These are phyloP conservation scores for Lecanoromycetidae sp. DNA, from an alignment of 2,329 filamentous ascomycete species.

Conservation along the genomic window DNA sequence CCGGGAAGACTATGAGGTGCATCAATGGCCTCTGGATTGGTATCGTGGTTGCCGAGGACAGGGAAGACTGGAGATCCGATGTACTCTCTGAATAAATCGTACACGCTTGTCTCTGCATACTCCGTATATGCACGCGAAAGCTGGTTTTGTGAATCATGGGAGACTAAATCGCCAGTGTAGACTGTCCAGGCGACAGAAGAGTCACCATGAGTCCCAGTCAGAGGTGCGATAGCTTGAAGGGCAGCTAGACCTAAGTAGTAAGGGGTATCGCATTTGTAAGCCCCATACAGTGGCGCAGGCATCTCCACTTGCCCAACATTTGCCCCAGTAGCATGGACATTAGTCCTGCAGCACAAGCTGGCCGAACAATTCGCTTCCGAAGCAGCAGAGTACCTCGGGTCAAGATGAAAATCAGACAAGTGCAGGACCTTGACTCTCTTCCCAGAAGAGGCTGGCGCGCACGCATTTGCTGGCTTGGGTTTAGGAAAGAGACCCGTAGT, in stretches of 20 bases:
- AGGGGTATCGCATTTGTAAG: conserved; percentile 46
- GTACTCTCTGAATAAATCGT: conserved; percentile 44
- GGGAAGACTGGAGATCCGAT: conserved; percentile 45
- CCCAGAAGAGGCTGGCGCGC: conserved; percentile 37
- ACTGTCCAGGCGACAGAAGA: conserved; percentile 41
- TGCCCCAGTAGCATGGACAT: conserved; percentile 28
- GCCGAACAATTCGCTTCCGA: conserved; percentile 43
- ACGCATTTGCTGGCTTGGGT: conserved; percentile 38
- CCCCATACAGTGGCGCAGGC: conserved; percentile 43
- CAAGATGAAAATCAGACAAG: conserved; percentile 45
- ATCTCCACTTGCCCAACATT: conserved; percentile 28
- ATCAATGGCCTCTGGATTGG: conserved; percentile 42
- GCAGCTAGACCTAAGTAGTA: conserved; percentile 46
- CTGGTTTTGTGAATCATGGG: conserved; percentile 42
- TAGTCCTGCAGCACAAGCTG: conserved; percentile 40
- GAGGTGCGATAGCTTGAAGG: conserved; percentile 42
- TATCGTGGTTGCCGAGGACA: conserved; percentile 47
- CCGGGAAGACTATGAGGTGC: conserved; percentile 42
- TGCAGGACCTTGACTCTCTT: conserved; percentile 45
- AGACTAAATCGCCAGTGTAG: conserved; percentile 46
- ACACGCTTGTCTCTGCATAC: conserved; percentile 42
- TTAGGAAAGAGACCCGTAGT: conserved; percentile 40
- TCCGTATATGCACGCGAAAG: conserved; percentile 41
- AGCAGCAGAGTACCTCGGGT: conserved; percentile 41
- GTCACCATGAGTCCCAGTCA: conserved; percentile 41